Percentiles rank a stretch among this genome's conserved stretches.
These are phyloP conservation scores for Backusella sp. DNA, from an alignment of 192 early-diverging fungal genomes.

Conservation along the genomic window DNA sequence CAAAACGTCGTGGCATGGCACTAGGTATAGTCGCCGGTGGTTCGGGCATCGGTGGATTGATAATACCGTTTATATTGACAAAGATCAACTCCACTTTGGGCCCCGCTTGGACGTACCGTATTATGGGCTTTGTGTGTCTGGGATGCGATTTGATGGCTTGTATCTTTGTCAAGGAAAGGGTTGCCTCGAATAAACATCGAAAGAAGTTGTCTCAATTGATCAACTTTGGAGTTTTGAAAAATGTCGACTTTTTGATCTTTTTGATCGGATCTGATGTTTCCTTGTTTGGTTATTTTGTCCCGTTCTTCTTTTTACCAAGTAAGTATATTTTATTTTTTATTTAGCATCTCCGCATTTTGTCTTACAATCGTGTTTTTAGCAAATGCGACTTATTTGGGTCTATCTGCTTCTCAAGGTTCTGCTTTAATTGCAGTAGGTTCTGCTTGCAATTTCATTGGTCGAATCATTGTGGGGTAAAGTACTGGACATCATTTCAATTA, in stretches of 20 bases:
- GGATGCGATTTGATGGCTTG: neutral
- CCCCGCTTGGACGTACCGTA: conserved; percentile 45
- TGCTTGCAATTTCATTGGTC: conserved; percentile 26
- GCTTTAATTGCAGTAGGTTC: conserved; percentile 18
- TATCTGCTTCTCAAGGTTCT: conserved; percentile 26
- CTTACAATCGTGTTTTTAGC: neutral
- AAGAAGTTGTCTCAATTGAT: conserved; percentile 14
- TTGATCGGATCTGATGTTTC: conserved; percentile 15
- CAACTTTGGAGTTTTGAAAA: conserved; percentile 19
- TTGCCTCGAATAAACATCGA: neutral
- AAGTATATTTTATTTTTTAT: neutral
- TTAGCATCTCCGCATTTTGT: neutral
- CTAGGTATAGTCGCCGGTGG: conserved; percentile 58
- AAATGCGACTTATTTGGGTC: conserved; percentile 24
- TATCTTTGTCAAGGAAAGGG: conserved; percentile 19
- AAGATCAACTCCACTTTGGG: conserved; percentile 54
- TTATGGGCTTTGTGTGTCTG: conserved; percentile 30
- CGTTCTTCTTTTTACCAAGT: conserved; percentile 30
- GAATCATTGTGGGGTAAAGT: conserved; percentile 22
- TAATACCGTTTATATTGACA: conserved; percentile 57
- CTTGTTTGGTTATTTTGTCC: conserved; percentile 29
- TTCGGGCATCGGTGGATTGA: conserved; percentile 69
- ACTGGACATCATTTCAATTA: neutral
- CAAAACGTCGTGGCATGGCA: conserved; percentile 52
- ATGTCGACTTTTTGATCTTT: conserved; percentile 21